A percentile compares a stretch with the other conserved stretches of the same genome.
Evolutionary conservation across 2,329 filamentous ascomycete genomes (phyloP).

Genomic region (Alternaria sp.): DNA sequence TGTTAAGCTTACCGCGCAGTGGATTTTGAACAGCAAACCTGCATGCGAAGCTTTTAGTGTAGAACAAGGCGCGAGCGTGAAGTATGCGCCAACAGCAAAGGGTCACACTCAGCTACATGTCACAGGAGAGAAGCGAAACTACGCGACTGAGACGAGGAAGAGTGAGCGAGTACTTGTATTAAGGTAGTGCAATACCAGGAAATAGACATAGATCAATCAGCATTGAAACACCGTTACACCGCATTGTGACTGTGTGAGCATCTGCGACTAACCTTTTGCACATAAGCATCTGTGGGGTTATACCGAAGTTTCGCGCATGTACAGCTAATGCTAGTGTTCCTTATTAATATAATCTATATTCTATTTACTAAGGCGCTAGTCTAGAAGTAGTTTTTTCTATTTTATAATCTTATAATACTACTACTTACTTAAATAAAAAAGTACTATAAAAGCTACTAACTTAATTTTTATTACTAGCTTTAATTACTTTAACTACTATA

Average conservation of each 20-base stretch:
- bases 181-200: not conserved
- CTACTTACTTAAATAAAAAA: too few relatives aligned
- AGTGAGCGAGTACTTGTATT: constrained; percentile 19
- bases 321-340: too few relatives aligned
- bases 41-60: constrained; percentile 29
- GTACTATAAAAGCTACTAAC: too few relatives aligned
- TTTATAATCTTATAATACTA: too few relatives aligned
- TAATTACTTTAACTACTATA: too few relatives aligned
- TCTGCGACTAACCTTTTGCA: not conserved
- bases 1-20: constrained; percentile 42
- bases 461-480: too few relatives aligned
- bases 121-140: constrained; percentile 29
- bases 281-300: not conserved
- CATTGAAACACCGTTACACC: not conserved
- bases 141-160: constrained; percentile 28
- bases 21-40: constrained; percentile 38
- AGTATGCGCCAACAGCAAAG: constrained; percentile 16
- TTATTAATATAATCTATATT: too few relatives aligned
- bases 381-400: too few relatives aligned
- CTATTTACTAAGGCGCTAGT: too few relatives aligned
- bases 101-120: constrained; percentile 20
- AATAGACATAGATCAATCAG: not conserved
- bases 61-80: constrained; percentile 26
- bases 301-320: not conserved
- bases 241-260: not conserved